Evolutionary conservation across 768 basidiomycete genomes (phyloP).

Genomic region (Dictyophora rubrovolvata): DNA sequence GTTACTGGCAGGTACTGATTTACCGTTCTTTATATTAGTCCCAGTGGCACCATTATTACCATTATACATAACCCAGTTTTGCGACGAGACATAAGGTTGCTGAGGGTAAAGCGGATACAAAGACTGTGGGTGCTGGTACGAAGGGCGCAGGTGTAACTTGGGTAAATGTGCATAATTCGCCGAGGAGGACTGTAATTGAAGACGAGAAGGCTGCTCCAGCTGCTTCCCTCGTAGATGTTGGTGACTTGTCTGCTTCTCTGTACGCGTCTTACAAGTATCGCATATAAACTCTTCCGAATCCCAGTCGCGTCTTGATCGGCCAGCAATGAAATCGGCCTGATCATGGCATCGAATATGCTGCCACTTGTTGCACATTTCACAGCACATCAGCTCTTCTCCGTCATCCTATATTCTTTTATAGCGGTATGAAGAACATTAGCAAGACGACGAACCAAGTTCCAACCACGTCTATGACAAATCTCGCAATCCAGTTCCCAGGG

Average conservation of each 20-base stretch:
- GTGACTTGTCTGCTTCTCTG: neutral
- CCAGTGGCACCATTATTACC: neutral
- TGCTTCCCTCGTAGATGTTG: neutral
- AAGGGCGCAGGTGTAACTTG: neutral
- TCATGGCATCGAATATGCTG: conserved; percentile 88
- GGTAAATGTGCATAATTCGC: neutral
- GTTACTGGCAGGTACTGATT: neutral
- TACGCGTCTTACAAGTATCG: conserved; percentile 32
- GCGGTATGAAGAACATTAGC: conserved; percentile 10
- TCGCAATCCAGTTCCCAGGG: conserved; percentile 88
- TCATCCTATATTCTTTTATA: conserved; percentile 50
- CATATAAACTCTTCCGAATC: conserved; percentile 77
- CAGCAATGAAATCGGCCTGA: conserved; percentile 48
- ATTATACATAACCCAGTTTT: neutral
- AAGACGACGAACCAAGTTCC: conserved; percentile 52
- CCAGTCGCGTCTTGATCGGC: conserved; percentile 71
- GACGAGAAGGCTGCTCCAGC: neutral
- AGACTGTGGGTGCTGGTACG: neutral
- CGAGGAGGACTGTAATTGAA: neutral
- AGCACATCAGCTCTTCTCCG: conserved; percentile 68
- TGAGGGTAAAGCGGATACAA: neutral
- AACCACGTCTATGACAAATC: conserved; percentile 61
- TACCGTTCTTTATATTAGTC: neutral
- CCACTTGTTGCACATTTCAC: conserved; percentile 76
- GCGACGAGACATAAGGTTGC: neutral